phyloP scores from a whole-genome alignment of 2,329 filamentous ascomycete species.

The Lasiodiplodia theobromae region DNA sequence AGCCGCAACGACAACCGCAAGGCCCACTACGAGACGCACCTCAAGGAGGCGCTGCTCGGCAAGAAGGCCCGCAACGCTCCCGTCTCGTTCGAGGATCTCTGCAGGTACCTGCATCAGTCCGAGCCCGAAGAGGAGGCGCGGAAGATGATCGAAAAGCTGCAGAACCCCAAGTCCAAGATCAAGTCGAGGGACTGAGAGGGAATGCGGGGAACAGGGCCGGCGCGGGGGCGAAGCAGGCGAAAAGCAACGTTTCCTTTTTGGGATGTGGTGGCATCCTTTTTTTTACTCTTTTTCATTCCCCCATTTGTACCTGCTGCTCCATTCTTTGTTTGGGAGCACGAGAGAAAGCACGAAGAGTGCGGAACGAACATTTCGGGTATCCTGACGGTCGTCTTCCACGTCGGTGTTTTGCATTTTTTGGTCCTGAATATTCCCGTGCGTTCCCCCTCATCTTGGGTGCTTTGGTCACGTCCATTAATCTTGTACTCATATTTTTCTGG shows the following conservation, averaged over 20 bases:
- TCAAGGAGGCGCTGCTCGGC: constrained; percentile 38
- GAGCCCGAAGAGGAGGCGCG: constrained; percentile 34
- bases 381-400: constrained; percentile 12
- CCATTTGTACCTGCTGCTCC: not conserved
- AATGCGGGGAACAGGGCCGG: not conserved
- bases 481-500: constrained; percentile 27
- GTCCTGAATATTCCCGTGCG: not conserved
- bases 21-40: constrained; percentile 44
- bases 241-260: constrained; percentile 1
- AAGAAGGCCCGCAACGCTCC: constrained; percentile 38
- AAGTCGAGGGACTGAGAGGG: constrained; percentile 15
- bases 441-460: not conserved
- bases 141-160: constrained; percentile 43
- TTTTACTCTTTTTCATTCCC: not conserved
- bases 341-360: not conserved
- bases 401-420: not conserved
- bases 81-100: constrained; percentile 37
- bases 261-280: not conserved
- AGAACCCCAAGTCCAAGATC: constrained; percentile 31
- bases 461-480: constrained; percentile 15
- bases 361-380: constrained; percentile 24
- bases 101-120: constrained; percentile 16
- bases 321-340: no score
- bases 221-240: not conserved
- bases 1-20: constrained; percentile 45